Percentiles rank a stretch among this genome's conserved stretches.
These are phyloP conservation scores for Kondoa subrosea DNA, from an alignment of 768 basidiomycete genomes.

Conservation along the genomic window DNA sequence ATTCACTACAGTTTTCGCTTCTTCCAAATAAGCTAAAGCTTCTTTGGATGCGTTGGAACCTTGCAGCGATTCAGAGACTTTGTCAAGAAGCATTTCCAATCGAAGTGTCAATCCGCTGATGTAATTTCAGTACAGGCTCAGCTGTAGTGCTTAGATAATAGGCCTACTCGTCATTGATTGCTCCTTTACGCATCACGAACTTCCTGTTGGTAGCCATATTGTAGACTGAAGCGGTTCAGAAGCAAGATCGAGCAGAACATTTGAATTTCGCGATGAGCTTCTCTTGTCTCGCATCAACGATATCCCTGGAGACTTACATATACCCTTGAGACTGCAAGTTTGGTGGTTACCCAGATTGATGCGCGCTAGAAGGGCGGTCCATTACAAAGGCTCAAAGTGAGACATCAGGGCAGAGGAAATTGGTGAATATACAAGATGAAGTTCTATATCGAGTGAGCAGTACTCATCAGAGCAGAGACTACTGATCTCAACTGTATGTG, in stretches of 20 bases:
- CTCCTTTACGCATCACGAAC: not conserved
- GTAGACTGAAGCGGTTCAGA: not conserved
- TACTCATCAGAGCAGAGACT: too few species aligned
- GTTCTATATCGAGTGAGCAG: constrained; percentile 48
- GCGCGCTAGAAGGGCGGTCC: too few species aligned
- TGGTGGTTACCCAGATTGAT: too few species aligned
- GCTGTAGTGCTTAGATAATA: too few species aligned
- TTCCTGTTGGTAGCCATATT: not conserved
- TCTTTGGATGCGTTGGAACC: constrained; percentile 3
- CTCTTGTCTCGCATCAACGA: too few species aligned
- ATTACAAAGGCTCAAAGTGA: too few species aligned
- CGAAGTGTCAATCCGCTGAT: not conserved
- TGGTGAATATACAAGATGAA: constrained; percentile 41
- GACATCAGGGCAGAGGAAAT: not conserved
- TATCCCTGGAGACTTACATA: too few species aligned
- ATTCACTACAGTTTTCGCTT: constrained; percentile 13
- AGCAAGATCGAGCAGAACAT: not conserved
- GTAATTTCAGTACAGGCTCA: too few species aligned
- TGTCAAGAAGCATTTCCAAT: not conserved
- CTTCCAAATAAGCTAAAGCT: constrained; percentile 8
- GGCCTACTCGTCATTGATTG: not conserved
- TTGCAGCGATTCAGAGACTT: not conserved
- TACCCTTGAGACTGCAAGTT: too few species aligned
- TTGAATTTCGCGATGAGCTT: too few species aligned
- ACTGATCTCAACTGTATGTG: too few species aligned